Evolutionary conservation across 1,284 basidiomycete species (phyloP), one percentile per base, ranked within the genome.

Genomic region (Ceratobasidium sp.): DNA sequence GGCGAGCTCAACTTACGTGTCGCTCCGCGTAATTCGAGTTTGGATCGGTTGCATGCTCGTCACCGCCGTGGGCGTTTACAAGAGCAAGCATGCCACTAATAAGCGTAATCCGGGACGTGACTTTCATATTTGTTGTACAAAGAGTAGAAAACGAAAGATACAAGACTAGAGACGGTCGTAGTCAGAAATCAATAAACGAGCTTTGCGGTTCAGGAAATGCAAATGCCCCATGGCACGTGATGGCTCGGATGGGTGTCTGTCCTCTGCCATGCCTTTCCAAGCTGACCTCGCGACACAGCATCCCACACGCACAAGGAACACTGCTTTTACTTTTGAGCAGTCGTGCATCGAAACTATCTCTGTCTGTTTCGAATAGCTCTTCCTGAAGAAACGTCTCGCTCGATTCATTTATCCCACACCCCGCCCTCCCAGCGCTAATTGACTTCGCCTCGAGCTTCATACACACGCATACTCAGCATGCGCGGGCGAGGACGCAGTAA

Each of bases 11-110:
- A 82, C 88, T 76, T 82, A 90, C 85, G 78, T 87, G 86, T 77
- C 83, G 79, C 76, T 83, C 78, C 53, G 85, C 85, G 72, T 87
- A 87, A 46, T 81, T 78, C n/a, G 79, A 78, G 28, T 77, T 76
- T 5, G 77, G 74, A 39, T 76, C 76, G 55, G 75, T 79, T 26
- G 78, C 79, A 67, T 82, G 82, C 36, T 52, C 72, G 45, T 71
- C 59, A n/a, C n/a, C n/a, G 26, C 62, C 62, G 21, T 65, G 62
- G 6, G 62, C 62, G 12, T 32, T 34, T 8, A 23, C 36, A 14
- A 65, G 28, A 3, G 48, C 62, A 53, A 65, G 2, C 4, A 65
- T 46, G 26, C 62, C 62, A 14, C 46, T 26, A 10, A 65, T 16
- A 10, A 41, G 1, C 10, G 32, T 34, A 23, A 62, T 28, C 10